Evolutionary conservation across 1,139 yeast species (phyloP), one percentile per base, ranked within the genome.

Genomic region (Scheffersomyces segobiensis): DNA sequence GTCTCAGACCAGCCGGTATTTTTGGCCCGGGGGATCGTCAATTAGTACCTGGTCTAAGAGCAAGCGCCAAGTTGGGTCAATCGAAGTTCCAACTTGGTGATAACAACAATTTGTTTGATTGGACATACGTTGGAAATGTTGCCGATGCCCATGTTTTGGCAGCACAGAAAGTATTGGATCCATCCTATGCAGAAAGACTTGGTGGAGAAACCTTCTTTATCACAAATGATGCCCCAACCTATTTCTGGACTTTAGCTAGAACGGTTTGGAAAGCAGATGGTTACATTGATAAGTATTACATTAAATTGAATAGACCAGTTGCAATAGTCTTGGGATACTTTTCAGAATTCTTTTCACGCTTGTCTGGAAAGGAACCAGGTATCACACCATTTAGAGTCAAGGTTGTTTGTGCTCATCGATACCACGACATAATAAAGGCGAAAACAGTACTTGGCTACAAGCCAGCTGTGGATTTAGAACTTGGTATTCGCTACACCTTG

Each of bases 11-110:
- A 1, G 98, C 99, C 0, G 99, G 99, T 49, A 93, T 96, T 54
- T 95, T 96, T 77, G 99, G 99, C 5, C 99, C 99, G 5, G 99
- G 99, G 52, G 99, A 96, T 73, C 86, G 99, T 62, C 99, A 96
- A 73, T 79, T 95, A 69, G 95, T 96, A 54, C 99, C 99, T 5
- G 97, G 97, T 1, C 80, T 96, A 59, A 85, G 97, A 68, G 84
- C 84, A 19, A 97, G 93, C 54, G 95, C 97, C 2, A 83, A 83
- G 63, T 78, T 87, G 59, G 97, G 97, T 18, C 98, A 95, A 72
- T 89, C 95, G 47, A 90, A 89, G 72, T 92, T 91, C 73, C 99
- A 96, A 74, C 81, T 96, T 55, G 99, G 99, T 63, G 95, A 91
- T 72, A 96, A 96, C 74, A 87, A 90, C 72, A 95, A 95, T 70